phyloP scores from a whole-genome alignment of 257 asterid genomes.

The Solanum virginianum region DNA sequence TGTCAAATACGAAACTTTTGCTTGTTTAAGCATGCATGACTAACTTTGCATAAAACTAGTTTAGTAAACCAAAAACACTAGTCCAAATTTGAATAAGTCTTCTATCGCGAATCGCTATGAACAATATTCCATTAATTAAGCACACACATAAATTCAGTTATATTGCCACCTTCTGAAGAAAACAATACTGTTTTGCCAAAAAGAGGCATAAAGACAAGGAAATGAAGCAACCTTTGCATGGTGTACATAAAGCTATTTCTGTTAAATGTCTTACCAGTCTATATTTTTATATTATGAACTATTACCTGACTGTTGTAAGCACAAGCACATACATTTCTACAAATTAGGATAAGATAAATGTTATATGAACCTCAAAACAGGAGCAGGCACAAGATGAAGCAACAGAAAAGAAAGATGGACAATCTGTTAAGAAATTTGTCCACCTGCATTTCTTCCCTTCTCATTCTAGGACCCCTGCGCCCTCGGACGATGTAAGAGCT shows the following conservation, averaged over 20 bases:
- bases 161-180: neutral
- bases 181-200: neutral
- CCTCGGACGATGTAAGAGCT: constrained; percentile 30
- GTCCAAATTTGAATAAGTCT: neutral
- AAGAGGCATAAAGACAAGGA: neutral
- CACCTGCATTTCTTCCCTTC: constrained; percentile 25
- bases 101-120: neutral
- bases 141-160: neutral
- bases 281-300: constrained; percentile 3
- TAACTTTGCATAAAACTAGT: neutral
- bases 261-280: constrained; percentile 4
- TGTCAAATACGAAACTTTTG: neutral
- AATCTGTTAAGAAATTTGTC: constrained; percentile 69
- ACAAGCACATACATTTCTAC: constrained; percentile 8
- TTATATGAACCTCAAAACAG: constrained; percentile 32
- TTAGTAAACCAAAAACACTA: neutral
- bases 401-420: constrained; percentile 55
- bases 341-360: constrained; percentile 6
- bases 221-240: neutral
- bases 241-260: neutral
- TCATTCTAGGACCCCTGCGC: constrained; percentile 50
- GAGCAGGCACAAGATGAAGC: constrained; percentile 58
- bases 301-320: constrained; percentile 8
- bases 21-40: too few relatives aligned
- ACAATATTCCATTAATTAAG: neutral